Base-by-base conservation (phyloP, 2,329 filamentous ascomycete genomes). In the Truncatella angustata region DNA sequence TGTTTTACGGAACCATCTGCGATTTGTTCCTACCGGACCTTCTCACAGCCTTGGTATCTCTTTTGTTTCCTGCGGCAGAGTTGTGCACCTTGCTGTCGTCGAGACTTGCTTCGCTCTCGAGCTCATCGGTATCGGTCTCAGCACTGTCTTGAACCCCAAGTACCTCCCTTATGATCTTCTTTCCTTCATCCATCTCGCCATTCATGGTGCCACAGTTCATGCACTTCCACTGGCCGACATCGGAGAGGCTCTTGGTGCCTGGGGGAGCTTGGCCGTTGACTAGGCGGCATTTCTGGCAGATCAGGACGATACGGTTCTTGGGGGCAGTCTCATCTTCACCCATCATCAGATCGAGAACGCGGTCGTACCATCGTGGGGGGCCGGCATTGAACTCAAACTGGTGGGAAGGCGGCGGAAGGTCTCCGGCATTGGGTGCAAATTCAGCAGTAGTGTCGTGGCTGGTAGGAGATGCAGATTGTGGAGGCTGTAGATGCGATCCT, bases 221-320 rank as follows among this genome's bases (percentile, higher is more conserved):
- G 69, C 94, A 99, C 54, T 86, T 85, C 94, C 94, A 99, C 55
- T 79, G 78, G 2, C 93, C 94, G 1, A 99, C 64, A 48, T 97
- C 92, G 35, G 89, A 84, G 1, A 93, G 72, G 0, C 78, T 82
- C 60, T 84, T 87, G 0, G 88, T 86, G 1, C 94, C 94, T 0
- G 94, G 93, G 2, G 94, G 92, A 3, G 94, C 94, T 67, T 97
- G 94, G 0, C 95, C 94, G 66, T 99, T 99, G 44, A 99, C 92
- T 1, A 97, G 80, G 26, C 90, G 81, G 68, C 94, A 99, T 35
- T 81, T 77, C 28, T 76, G 70, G 71, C 94, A 99, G 51, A 99
- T 90, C 57, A 99, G 76, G 6, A 86, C 93, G 53, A 96, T 84
- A 16, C 94, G 85, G 69, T 97, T 97, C 74, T 91, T 95, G 2